Evolutionary conservation across 1,284 basidiomycete species (phyloP).

Genomic region (Somion occarium): DNA sequence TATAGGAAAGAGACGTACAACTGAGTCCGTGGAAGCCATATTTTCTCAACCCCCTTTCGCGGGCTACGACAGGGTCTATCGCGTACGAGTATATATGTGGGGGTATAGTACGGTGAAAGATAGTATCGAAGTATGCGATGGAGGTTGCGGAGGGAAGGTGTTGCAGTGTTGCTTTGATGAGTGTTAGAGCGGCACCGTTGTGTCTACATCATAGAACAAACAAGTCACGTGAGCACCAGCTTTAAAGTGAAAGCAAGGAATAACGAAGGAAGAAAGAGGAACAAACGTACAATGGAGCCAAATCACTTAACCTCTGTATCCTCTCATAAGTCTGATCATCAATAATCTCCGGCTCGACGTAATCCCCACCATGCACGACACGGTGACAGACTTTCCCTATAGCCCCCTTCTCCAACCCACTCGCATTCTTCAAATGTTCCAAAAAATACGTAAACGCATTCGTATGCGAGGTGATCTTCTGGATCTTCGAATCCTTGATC

Average conservation of each 20-base stretch:
- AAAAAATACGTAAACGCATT: constrained; percentile 66
- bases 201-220: constrained; percentile 35
- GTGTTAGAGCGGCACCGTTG: constrained; percentile 56
- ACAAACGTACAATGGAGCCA: constrained; percentile 71
- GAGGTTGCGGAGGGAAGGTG: constrained; percentile 59
- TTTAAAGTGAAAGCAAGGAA: neutral
- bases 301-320: constrained; percentile 72
- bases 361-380: constrained; percentile 83
- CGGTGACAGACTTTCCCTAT: constrained; percentile 62
- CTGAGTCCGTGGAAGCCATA: constrained; percentile 87
- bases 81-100: constrained; percentile 73
- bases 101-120: constrained; percentile 79
- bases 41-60: constrained; percentile 67
- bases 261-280: neutral
- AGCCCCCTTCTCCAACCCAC: constrained; percentile 37
- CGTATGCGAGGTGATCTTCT: constrained; percentile 48
- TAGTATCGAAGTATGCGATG: constrained; percentile 79
- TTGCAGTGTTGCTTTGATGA: constrained; percentile 58
- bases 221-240: neutral
- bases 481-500: constrained; percentile 33
- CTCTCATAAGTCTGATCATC: constrained; percentile 56
- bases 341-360: constrained; percentile 63
- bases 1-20: constrained; percentile 28
- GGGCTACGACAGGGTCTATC: constrained; percentile 59
- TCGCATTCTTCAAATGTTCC: constrained; percentile 37